Percentiles rank a stretch among this genome's conserved stretches.
Evolutionary conservation across 129 eudicot species (phyloP).

Genomic region (Escallonia rubra): DNA sequence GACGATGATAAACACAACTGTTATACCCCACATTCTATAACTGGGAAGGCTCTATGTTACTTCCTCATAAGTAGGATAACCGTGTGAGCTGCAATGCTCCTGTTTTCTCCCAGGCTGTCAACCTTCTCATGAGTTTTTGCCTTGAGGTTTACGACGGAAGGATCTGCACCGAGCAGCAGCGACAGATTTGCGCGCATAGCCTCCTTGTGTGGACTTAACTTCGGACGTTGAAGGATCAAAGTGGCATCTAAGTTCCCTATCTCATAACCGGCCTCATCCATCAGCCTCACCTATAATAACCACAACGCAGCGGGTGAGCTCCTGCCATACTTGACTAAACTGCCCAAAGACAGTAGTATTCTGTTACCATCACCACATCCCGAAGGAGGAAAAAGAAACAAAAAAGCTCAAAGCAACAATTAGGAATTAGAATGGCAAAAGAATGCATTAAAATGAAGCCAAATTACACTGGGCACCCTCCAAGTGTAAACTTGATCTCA

Average conservation of each 20-base stretch:
- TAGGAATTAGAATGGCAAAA: too few species aligned
- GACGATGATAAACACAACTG: too few species aligned
- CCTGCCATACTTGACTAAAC: too few species aligned
- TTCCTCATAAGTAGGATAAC: constrained; percentile 84
- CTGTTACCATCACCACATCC: too few species aligned
- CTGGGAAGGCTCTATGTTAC: constrained; percentile 9
- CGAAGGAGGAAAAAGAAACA: too few species aligned
- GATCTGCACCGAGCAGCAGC: constrained; percentile 85
- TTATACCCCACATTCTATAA: too few species aligned
- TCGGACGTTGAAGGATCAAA: constrained; percentile 94
- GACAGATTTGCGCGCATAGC: constrained; percentile 69
- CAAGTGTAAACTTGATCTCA: background rate
- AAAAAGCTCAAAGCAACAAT: too few species aligned
- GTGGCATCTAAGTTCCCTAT: constrained; percentile 98
- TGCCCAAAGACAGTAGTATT: too few species aligned
- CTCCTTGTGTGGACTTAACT: constrained; percentile 94
- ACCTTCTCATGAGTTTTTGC: constrained; percentile 99
- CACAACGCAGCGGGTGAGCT: background rate
- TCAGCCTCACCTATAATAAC: constrained; percentile 69
- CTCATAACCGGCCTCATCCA: constrained; percentile 97
- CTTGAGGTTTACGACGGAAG: constrained; percentile 86
- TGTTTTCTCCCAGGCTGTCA: constrained; percentile 96
- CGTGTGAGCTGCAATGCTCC: constrained; percentile 98
- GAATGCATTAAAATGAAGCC: too few species aligned
- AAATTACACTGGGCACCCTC: background rate